Evolutionary conservation across 106 monocot genomes (phyloP).

Genomic region (Xerophyta viscosa): DNA sequence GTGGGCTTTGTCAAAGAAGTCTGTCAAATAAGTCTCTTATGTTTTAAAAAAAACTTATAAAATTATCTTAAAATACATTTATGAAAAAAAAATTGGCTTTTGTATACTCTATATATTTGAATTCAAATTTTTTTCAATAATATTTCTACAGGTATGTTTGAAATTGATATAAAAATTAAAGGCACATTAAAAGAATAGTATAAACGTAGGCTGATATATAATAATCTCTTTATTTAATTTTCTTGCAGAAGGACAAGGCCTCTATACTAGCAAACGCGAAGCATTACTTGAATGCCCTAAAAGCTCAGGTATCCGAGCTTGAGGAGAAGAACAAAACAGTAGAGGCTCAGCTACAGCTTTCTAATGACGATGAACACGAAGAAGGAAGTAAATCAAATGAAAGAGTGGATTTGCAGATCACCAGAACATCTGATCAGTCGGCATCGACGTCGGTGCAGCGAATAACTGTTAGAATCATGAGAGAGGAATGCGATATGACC

Average conservation of each 20-base stretch:
- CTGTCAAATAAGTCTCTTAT: too few species aligned
- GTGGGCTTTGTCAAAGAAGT: too few species aligned
- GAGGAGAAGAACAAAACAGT: constrained; percentile 51
- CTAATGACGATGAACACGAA: constrained; percentile 8
- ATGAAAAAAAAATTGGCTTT: too few species aligned
- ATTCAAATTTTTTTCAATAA: too few species aligned
- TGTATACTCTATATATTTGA: too few species aligned
- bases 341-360: constrained; percentile 15
- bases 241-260: constrained; percentile 74
- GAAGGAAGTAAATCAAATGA: constrained; percentile 7
- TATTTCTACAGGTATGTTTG: too few species aligned
- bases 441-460: constrained; percentile 11
- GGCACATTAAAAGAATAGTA: too few species aligned
- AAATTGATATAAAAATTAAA: too few species aligned
- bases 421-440: constrained; percentile 14
- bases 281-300: constrained; percentile 39
- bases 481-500: constrained; percentile 39
- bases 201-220: too few species aligned
- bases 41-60: too few species aligned
- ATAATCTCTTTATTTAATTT: too few species aligned
- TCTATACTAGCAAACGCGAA: constrained; percentile 53
- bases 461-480: constrained; percentile 36
- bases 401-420: constrained; percentile 27
- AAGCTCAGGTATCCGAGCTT: constrained; percentile 43
- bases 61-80: too few species aligned